Base-by-base conservation (phyloP, 176 grass and related monocot genomes). In the Cenchrus fungigraminus region DNA sequence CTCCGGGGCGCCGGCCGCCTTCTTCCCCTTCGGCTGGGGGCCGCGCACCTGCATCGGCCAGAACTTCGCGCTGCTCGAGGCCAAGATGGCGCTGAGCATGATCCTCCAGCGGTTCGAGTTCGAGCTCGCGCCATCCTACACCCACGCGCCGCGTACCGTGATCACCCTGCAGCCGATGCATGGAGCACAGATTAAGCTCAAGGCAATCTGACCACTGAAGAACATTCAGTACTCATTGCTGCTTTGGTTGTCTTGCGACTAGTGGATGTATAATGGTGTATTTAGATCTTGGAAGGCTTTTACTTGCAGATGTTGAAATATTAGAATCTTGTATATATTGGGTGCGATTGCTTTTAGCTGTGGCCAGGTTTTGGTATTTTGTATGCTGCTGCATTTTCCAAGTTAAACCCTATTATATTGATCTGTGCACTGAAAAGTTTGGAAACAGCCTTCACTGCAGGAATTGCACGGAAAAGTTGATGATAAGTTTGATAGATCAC, bases 21-120 rank as follows among this genome's bases (percentile, higher is more conserved):
- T 61, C 58, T 61, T 61, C 58, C 58, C 58, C 2, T 61, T 61
- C 9, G 8, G 58, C n/a, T 61, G 58, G 58, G 58, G 58, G 58
- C n/a, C 58, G 58, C 58, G 58, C 58, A 25, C 58, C 58, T 61
- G 58, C 58, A 25, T 61, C 58, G 58, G 58, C 58, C 58, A 61
- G 9, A 61, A 61, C 58, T 61, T 61, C n/a, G 58, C n/a, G 58
- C 2, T 61, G n/a, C 58, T 61, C n/a, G 58, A 61, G 43, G 88
- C 77, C 11, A 90, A 90, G 77, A 22, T 90, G 83, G 77, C 61
- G 5, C 6, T 90, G 14, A 52, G 16, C 70, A 45, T 44, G 49
- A 82, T 90, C 5, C 83, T 90, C 11, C 88, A 82, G n/a, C 22
- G 68, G 5, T 86, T 90, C 71, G 66, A 77, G 3, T 82, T 86